Conservation (phyloP, 73 alveolate species). For the Uronychia setigera region DNA sequence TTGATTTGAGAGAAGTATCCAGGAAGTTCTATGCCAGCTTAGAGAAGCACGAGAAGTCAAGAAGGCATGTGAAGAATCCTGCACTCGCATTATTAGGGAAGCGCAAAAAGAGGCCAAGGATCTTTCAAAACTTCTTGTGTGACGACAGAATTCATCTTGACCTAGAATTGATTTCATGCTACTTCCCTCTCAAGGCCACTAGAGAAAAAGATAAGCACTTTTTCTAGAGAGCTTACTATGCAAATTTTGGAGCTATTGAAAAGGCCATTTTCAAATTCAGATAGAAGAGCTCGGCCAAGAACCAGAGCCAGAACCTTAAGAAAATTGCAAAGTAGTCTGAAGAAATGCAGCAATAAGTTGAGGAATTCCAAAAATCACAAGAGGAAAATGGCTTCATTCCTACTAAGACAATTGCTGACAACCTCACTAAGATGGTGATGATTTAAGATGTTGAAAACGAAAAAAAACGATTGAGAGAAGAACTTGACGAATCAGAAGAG, state of each 20-base stretch:
- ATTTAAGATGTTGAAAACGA: too few relatives aligned
- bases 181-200: slow-evolving; percentile 24
- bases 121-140: slow-evolving; percentile 30
- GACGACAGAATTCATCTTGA: slow-evolving; percentile 16
- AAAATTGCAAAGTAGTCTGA: slow-evolving; percentile 18
- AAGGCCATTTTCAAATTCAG: slow-evolving; percentile 35
- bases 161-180: slow-evolving; percentile 16
- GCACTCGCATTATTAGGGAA: slow-evolving; percentile 33
- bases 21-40: slow-evolving; percentile 18
- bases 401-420: too few relatives aligned
- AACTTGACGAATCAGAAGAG: too few relatives aligned
- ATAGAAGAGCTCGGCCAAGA: slow-evolving; percentile 25
- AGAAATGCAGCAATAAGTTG: slow-evolving; percentile 3
- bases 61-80: slow-evolving; percentile 28
- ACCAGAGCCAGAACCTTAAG: slow-evolving; percentile 42
- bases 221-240: slow-evolving; percentile 41
- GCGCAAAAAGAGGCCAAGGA: slow-evolving; percentile 52
- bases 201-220: slow-evolving; percentile 7
- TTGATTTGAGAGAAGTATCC: too few relatives aligned
- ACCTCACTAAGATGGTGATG: too few relatives aligned
- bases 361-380: too few relatives aligned
- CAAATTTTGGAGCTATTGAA: slow-evolving; percentile 29
- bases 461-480: too few relatives aligned
- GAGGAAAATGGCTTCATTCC: too few relatives aligned
- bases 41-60: slow-evolving; percentile 26